These are phyloP conservation scores for Talaromyces sp. DNA, from an alignment of 2,329 filamentous ascomycete genomes.

Conservation along the genomic window DNA sequence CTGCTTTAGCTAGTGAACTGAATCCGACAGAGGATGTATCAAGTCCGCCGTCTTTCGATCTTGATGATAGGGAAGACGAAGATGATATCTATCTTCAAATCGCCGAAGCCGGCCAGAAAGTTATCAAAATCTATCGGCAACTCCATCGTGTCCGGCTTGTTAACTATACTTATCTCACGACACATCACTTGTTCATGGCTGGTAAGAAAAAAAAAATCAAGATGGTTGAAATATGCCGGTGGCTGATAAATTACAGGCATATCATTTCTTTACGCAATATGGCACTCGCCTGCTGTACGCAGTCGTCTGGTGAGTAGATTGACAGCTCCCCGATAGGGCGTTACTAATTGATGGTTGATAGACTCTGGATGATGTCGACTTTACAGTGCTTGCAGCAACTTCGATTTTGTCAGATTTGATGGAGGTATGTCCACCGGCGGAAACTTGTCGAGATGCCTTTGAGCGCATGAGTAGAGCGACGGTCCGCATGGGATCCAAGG, in stretches of 20 bases:
- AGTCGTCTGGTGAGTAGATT: constrained; percentile 68
- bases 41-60: constrained; percentile 46
- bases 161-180: constrained; percentile 93
- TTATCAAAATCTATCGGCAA: constrained; percentile 83
- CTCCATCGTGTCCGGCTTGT: constrained; percentile 82
- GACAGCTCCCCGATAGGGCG: not conserved
- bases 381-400: constrained; percentile 86
- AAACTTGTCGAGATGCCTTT: constrained; percentile 91
- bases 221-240: not conserved
- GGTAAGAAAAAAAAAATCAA: constrained; percentile 56
- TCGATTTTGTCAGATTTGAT: constrained; percentile 89
- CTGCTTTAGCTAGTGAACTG: constrained; percentile 75
- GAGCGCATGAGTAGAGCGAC: constrained; percentile 93
- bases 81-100: constrained; percentile 91
- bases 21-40: constrained; percentile 54
- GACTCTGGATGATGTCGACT: constrained; percentile 95
- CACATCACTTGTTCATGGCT: constrained; percentile 95
- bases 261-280: constrained; percentile 93
- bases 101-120: constrained; percentile 89
- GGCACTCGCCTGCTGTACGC: constrained; percentile 87
- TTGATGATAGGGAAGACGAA: constrained; percentile 60
- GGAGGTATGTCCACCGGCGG: constrained; percentile 89
- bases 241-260: constrained; percentile 47
- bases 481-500: constrained; percentile 86
- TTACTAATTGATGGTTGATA: constrained; percentile 18